Evolutionary conservation across 148 eudicot genomes (phyloP), one percentile per base, ranked within the genome.

Genomic region (Arctostaphylos glauca): DNA sequence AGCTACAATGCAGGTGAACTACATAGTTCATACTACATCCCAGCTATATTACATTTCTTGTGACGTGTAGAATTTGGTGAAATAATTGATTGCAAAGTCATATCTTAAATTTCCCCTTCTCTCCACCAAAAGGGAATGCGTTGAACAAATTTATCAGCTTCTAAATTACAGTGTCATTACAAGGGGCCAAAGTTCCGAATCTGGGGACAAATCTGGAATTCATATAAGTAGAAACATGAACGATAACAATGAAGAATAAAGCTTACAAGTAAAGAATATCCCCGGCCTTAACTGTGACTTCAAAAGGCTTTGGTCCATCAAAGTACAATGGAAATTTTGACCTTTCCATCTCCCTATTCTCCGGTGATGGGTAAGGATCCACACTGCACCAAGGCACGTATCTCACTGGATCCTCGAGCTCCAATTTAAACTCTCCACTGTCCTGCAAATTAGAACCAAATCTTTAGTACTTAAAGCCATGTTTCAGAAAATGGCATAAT

Each of bases 331-430:
- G 99, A 81, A 90, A 97, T 80, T 87, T 85, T 2, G 89, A 81
- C 86, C 83, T 87, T 82, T 89, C 96, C 67, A 56, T 90, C 81
- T 87, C 87, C 88, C 84, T 89, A 68, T 67, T 85, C 82, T 83
- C 87, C 12, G 82, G 84, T 47, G 91, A 89, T 81, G 98, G 96
- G 87, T 87, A 87, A 66, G 99, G 99, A 86, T 93, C 89, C 75
- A 97, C 95, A 84, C 96, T 93, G 82, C 98, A 90, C 99, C 99
- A 97, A 55, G 99, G 98, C 64, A 94, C 97, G 80, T 88, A 47
- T 68, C 92, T 92, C 50, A 73, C 83, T 15, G 98, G 98, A 87
- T 96, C 92, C 73, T 96, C 99, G 25, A 96, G 79, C 86, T 93
- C 91, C 89, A 93, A 85, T 66, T 78, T 83, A 82, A 96, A 93